Conservation (phyloP, 2,329 filamentous ascomycete genomes). For the Hortaea werneckii region DNA sequence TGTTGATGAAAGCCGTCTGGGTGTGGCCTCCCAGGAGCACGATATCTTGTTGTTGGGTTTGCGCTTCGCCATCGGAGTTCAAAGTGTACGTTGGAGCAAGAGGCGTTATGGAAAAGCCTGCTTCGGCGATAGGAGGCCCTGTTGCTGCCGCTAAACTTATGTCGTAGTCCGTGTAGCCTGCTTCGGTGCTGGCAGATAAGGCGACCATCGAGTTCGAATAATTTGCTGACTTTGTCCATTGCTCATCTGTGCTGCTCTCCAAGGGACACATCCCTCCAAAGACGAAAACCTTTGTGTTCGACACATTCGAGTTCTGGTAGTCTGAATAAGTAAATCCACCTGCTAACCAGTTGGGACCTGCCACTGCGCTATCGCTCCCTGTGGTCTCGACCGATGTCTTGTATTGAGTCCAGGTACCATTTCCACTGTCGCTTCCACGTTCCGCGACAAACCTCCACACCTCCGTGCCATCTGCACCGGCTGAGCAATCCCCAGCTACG, state of each 20-base stretch:
- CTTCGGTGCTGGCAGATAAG: conserved; percentile 41
- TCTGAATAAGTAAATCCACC: conserved; percentile 59
- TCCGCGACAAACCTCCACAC: conserved; percentile 59
- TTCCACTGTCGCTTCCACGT: conserved; percentile 27
- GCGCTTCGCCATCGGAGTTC: conserved; percentile 41
- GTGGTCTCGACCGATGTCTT: conserved; percentile 24
- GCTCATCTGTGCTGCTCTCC: conserved; percentile 30
- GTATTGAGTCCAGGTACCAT: conserved; percentile 43
- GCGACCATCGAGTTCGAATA: conserved; percentile 75
- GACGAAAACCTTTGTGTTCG: conserved; percentile 53
- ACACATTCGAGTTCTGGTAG: conserved; percentile 43
- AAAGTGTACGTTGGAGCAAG: conserved; percentile 62
- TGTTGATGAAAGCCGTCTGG: conserved; percentile 75
- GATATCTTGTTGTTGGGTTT: conserved; percentile 66
- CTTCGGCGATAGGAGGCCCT: conserved; percentile 66
- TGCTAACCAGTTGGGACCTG: conserved; percentile 48
- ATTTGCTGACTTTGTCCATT: conserved; percentile 58
- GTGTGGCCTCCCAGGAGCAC: conserved; percentile 82
- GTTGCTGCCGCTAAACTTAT: conserved; percentile 40
- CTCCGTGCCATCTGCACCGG: conserved; percentile 38
- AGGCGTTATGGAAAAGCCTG: conserved; percentile 74
- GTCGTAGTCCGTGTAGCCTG: conserved; percentile 33
- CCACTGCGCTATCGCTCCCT: conserved; percentile 25
- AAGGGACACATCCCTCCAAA: conserved; percentile 87
- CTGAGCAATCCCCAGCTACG: conserved; percentile 62